Conservation (phyloP, 1,139 yeast species). For the Candida sp. region DNA sequence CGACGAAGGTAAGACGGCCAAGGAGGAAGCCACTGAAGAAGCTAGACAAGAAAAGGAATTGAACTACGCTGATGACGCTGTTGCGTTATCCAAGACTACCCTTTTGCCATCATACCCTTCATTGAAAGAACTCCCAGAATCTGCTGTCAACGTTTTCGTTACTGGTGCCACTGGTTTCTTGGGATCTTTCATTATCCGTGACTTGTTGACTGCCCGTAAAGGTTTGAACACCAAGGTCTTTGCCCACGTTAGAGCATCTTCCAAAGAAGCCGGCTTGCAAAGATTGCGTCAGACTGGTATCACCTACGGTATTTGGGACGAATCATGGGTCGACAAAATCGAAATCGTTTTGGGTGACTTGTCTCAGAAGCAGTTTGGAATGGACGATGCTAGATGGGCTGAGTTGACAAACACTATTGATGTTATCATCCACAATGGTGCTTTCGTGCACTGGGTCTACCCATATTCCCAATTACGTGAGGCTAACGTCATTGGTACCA, state of each 20-base stretch:
- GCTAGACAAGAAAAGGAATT: constrained; percentile 27
- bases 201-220: constrained; percentile 57
- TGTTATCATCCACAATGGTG: constrained; percentile 94
- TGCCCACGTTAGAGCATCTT: constrained; percentile 92
- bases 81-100: constrained; percentile 47
- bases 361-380: constrained; percentile 72
- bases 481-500: constrained; percentile 89
- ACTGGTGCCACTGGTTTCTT: constrained; percentile 98
- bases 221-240: constrained; percentile 57
- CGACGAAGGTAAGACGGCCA: constrained; percentile 24
- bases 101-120: constrained; percentile 46
- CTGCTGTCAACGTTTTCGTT: constrained; percentile 70
- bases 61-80: constrained; percentile 81
- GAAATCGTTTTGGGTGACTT: constrained; percentile 86
- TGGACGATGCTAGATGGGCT: constrained; percentile 61
- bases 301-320: constrained; percentile 89
- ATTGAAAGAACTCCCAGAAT: constrained; percentile 27
- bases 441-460: constrained; percentile 98
- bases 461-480: constrained; percentile 92
- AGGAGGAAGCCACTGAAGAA: constrained; percentile 11
- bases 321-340: constrained; percentile 58
- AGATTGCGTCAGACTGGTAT: constrained; percentile 79
- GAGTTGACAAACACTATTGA: constrained; percentile 65
- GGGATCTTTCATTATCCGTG: constrained; percentile 86
- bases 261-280: constrained; percentile 68